Evolutionary conservation across 768 basidiomycete species (phyloP).

Genomic region (Mycena kentingensis): DNA sequence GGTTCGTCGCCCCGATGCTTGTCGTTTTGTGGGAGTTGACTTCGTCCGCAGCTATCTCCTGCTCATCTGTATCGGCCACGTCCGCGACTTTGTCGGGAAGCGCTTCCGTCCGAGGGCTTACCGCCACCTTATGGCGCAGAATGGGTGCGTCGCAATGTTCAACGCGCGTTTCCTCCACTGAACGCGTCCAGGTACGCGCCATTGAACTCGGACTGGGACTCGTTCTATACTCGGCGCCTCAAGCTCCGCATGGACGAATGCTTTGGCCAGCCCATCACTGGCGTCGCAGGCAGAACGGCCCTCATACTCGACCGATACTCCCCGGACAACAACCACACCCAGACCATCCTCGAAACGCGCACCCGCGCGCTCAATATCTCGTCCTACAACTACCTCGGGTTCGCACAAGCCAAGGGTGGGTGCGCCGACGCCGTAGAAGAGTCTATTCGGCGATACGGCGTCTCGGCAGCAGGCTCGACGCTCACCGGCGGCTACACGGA

Average conservation of each 20-base stretch:
- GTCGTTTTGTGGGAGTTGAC: not conserved
- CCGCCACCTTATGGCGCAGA: conserved; percentile 77
- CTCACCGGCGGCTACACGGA: conserved; percentile 87
- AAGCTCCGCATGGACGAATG: conserved; percentile 95
- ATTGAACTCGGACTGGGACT: conserved; percentile 97
- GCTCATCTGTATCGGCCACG: conserved; percentile 87
- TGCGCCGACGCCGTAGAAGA: conserved; percentile 95
- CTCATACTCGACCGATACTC: conserved; percentile 82
- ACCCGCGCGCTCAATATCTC: conserved; percentile 95
- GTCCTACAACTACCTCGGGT: conserved; percentile 99
- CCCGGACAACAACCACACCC: conserved; percentile 77
- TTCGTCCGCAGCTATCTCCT: conserved; percentile 71
- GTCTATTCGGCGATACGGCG: conserved; percentile 76
- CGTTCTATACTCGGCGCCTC: conserved; percentile 96
- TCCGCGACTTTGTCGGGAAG: conserved; percentile 95
- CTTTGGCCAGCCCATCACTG: conserved; percentile 89
- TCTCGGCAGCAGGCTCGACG: conserved; percentile 74
- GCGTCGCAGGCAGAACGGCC: conserved; percentile 94
- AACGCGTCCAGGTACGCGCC: conserved; percentile 81
- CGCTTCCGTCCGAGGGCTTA: conserved; percentile 68
- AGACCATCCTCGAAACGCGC: conserved; percentile 52
- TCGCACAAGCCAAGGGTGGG: conserved; percentile 89
- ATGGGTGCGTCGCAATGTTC: conserved; percentile 54
- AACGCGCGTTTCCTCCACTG: conserved; percentile 10
- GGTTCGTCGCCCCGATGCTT: conserved; percentile 1